phyloP scores from a whole-genome alignment of 2,329 filamentous ascomycete genomes.

The Fusarium haematococcum region DNA sequence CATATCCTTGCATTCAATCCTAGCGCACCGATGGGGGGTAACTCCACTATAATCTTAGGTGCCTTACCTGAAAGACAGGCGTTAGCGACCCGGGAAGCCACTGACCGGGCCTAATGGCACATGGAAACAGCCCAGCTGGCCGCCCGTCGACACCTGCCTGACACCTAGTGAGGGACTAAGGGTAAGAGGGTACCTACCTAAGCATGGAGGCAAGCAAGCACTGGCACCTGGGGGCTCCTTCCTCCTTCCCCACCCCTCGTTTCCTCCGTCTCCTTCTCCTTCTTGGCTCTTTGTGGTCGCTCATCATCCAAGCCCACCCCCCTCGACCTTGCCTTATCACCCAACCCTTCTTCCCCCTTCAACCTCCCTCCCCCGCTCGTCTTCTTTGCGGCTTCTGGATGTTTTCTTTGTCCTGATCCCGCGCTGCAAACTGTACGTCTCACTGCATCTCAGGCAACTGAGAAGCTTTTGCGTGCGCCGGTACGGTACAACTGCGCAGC shows the following conservation, averaged over 20 bases:
- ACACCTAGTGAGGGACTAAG: slow-evolving; percentile 15
- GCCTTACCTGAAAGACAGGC: slow-evolving; percentile 36
- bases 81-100: slow-evolving; percentile 10
- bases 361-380: slow-evolving; percentile 27
- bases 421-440: slow-evolving; percentile 21
- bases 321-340: slow-evolving; percentile 27
- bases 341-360: slow-evolving; percentile 28
- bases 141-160: slow-evolving; percentile 14
- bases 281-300: slow-evolving; percentile 28
- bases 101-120: slow-evolving; percentile 18
- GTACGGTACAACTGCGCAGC: slow-evolving; percentile 13
- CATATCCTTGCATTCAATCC: slow-evolving; percentile 7
- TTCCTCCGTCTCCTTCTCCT: slow-evolving; percentile 37
- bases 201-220: slow-evolving; percentile 22
- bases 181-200: not conserved
- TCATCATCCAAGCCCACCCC: slow-evolving; percentile 23
- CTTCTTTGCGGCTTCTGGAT: slow-evolving; percentile 25
- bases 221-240: slow-evolving; percentile 30
- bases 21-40: not conserved
- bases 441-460: slow-evolving; percentile 17
- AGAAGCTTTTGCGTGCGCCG: slow-evolving; percentile 32
- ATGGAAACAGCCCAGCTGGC: slow-evolving; percentile 16
- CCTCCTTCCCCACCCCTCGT: slow-evolving; percentile 43
- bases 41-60: slow-evolving; percentile 26
- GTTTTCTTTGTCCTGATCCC: slow-evolving; percentile 21